These are phyloP conservation scores for Spergularia marina DNA, from an alignment of 148 eudicot species.

Conservation along the genomic window DNA sequence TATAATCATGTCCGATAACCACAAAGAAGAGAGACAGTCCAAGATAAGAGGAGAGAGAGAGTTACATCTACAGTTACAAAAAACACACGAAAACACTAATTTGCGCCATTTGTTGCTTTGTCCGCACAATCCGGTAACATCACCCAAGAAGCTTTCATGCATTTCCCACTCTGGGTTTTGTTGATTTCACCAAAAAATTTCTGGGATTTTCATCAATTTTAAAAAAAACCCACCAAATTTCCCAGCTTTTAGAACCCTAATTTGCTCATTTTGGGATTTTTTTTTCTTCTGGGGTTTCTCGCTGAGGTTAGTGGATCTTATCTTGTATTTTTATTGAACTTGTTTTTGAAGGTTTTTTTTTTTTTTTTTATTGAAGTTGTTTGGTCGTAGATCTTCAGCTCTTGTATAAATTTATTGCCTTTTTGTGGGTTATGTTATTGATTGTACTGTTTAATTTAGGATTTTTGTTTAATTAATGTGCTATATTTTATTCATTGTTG, in stretches of 20 bases:
- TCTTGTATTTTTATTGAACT: not conserved
- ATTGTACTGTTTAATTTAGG: not conserved
- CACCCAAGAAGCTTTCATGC: conserved; percentile 12
- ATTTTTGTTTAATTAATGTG: not conserved
- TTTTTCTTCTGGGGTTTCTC: not conserved
- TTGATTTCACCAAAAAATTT: conserved; percentile 7
- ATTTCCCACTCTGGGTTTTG: not conserved
- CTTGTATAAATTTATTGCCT: not conserved
- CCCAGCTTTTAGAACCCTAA: conserved; percentile 1
- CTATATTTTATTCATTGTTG: not conserved
- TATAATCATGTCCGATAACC: conserved; percentile 3
- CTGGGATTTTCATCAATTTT: not conserved
- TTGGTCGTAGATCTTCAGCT: conserved; percentile 5
- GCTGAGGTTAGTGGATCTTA: conserved; percentile 8
- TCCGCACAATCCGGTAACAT: not conserved
- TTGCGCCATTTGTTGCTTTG: conserved; percentile 23
- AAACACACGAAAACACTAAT: not conserved
- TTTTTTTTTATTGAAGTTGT: not conserved
- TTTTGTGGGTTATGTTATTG: not conserved
- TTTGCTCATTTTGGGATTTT: not conserved
- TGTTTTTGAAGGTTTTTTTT: conserved; percentile 1
- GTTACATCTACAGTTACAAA: conserved; percentile 3
- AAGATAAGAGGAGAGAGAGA: not conserved
- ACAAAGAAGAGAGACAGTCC: conserved; percentile 1
- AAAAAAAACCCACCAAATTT: not conserved